Percentiles rank a stretch among this genome's conserved stretches.
Evolutionary conservation across 2,329 filamentous ascomycete genomes (phyloP).

Genomic region (Gaeumannomyces sp.): DNA sequence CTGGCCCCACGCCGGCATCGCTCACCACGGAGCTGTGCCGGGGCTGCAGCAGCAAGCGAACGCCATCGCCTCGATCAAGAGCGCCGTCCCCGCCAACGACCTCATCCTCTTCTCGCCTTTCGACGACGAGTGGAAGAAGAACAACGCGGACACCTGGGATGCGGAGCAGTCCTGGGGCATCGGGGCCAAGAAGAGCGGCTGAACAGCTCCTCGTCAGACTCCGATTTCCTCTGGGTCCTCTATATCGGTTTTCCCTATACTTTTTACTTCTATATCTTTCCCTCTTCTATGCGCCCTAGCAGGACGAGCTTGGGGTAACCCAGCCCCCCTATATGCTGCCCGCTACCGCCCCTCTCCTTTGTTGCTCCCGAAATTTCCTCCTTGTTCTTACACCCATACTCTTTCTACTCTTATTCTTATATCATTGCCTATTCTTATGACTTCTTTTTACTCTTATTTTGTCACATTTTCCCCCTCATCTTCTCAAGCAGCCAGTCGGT

Average conservation of each 20-base stretch:
- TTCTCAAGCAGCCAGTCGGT: too few species aligned
- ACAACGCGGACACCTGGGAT: slow-evolving; percentile 55
- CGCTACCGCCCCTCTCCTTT: too few species aligned
- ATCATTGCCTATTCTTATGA: too few species aligned
- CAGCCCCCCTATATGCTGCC: too few species aligned
- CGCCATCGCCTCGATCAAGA: slow-evolving; percentile 61
- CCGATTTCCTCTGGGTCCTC: neutral
- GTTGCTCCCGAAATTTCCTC: too few species aligned
- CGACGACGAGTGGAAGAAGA: slow-evolving; percentile 73
- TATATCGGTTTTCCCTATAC: neutral
- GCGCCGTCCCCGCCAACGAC: slow-evolving; percentile 43
- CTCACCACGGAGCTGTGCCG: slow-evolving; percentile 53
- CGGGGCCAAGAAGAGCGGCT: neutral
- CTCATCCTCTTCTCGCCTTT: slow-evolving; percentile 73
- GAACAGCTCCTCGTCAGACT: neutral
- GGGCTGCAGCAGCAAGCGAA: slow-evolving; percentile 57
- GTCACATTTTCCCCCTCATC: too few species aligned
- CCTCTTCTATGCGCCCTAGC: too few species aligned
- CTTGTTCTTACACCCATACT: too few species aligned
- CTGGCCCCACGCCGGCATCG: slow-evolving; percentile 58
- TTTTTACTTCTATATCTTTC: neutral
- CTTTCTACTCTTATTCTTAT: too few species aligned
- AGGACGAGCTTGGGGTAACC: too few species aligned
- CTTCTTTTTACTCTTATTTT: too few species aligned
- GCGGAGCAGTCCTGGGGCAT: slow-evolving; percentile 77